Conservation (phyloP, 2,329 filamentous ascomycete genomes). For the Aspergillus texensis region DNA sequence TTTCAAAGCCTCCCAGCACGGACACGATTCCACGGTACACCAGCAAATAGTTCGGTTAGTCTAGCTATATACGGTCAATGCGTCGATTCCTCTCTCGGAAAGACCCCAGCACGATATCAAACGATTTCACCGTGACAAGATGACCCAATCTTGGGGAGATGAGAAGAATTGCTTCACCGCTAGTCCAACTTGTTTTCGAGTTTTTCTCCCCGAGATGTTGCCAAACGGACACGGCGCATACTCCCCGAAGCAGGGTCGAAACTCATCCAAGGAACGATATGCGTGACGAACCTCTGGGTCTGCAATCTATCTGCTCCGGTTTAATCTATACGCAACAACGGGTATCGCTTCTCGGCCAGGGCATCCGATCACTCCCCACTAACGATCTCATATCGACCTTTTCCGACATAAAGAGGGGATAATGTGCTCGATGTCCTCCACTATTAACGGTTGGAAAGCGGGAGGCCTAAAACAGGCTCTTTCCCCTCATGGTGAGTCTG, state of each 20-base stretch:
- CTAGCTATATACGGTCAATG: neutral
- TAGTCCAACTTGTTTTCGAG: neutral
- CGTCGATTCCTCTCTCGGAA: neutral
- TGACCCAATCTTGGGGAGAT: neutral
- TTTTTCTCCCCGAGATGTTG: neutral
- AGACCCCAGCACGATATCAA: neutral
- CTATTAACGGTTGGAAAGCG: neutral
- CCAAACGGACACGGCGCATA: neutral
- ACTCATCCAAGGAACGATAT: neutral
- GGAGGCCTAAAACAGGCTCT: neutral
- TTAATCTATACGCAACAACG: neutral
- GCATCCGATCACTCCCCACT: neutral
- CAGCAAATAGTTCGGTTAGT: neutral
- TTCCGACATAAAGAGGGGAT: neutral
- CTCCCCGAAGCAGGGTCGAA: neutral
- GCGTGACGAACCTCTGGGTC: constrained; percentile 1
- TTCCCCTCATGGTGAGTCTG: neutral
- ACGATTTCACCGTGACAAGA: neutral
- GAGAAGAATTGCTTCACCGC: neutral
- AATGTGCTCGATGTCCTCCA: neutral
- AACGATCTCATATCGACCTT: neutral
- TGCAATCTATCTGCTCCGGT: neutral
- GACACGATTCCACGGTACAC: neutral
- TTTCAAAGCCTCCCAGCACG: neutral
- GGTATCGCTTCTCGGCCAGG: neutral